These are phyloP conservation scores for Leccinum disarticulatum DNA, from an alignment of 768 basidiomycete genomes.

Conservation along the genomic window DNA sequence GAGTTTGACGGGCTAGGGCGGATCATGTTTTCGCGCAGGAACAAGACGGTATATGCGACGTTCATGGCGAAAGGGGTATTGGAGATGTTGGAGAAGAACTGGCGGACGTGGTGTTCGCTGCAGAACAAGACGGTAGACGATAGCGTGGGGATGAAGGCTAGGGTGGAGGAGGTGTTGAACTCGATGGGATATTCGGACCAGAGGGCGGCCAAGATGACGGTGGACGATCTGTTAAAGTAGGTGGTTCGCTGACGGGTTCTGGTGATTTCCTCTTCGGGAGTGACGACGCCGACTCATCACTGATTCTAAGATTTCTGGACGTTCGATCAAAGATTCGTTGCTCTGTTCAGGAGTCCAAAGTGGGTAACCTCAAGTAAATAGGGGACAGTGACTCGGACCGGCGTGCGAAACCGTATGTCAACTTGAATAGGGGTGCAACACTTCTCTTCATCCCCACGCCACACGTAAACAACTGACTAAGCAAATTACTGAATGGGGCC, in stretches of 20 bases:
- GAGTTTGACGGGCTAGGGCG: conserved; percentile 96
- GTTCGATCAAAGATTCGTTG: no score
- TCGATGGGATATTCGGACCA: conserved; percentile 73
- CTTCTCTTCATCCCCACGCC: no score
- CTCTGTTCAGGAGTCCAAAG: no score
- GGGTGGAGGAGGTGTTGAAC: conserved; percentile 70
- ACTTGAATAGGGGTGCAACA: no score
- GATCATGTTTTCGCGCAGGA: conserved; percentile 85
- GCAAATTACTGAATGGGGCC: no score
- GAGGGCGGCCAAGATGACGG: conserved; percentile 89
- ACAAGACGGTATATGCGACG: conserved; percentile 86
- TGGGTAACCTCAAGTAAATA: no score
- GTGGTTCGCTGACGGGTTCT: conserved; percentile 28
- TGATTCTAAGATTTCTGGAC: no score
- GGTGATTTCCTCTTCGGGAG: neutral
- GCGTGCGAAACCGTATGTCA: no score
- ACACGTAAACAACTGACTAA: no score
- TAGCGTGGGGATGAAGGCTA: conserved; percentile 62
- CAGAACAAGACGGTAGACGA: conserved; percentile 75
- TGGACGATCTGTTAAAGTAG: conserved; percentile 88
- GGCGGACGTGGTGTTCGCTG: conserved; percentile 88
- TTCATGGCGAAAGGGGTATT: conserved; percentile 94
- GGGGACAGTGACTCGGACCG: no score
- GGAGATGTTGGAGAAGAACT: conserved; percentile 92
- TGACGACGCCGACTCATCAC: no score